Evolutionary conservation across 2,329 filamentous ascomycete genomes (phyloP), one percentile per base, ranked within the genome.

Genomic region (Talaromyces sp.): DNA sequence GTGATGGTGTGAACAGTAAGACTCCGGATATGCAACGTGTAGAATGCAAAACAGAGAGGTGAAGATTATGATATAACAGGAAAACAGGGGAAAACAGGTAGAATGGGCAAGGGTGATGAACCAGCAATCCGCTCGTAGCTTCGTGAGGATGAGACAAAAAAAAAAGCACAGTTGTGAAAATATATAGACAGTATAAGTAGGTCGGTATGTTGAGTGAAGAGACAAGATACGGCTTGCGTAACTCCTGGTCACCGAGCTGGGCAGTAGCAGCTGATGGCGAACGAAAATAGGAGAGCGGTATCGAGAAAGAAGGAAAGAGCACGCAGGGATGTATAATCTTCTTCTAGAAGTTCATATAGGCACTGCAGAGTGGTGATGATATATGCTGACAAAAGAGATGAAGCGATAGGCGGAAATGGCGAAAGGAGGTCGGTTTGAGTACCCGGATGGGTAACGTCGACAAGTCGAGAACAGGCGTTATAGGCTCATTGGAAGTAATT

Each of bases 401-500:
- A 39, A 67, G 60, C 64, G 68, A 66, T 64, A 71, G 68, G 72
- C 70, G 66, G 68, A 69, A 66, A 48, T 60, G 68, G 72, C 71
- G 69, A 68, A 57, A 64, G 62, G 56, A 71, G 71, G 73, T 65
- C 71, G 69, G 67, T 67, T 66, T 67, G 65, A 67, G 61, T 68
- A 72, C 71, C 73, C 68, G 56, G 52, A 66, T 66, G 67, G 67
- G 69, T 69, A 70, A 72, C 65, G 72, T 77, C 70, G 72, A 66
- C 73, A 73, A 72, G 31, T 73, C 74, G 75, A 72, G 65, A 68
- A 70, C 72, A 74, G 77, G 74, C 74, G 76, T 77, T 77, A 78
- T 77, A 69, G 72, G 71, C 72, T 75, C 76, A 78, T 78, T 74
- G 70, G 74, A 73, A 75, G 69, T 77, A 59, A 64, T 60, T 57